Base-by-base conservation (phyloP, 2,329 filamentous ascomycete species). In the Curvularia hawaiiensis region DNA sequence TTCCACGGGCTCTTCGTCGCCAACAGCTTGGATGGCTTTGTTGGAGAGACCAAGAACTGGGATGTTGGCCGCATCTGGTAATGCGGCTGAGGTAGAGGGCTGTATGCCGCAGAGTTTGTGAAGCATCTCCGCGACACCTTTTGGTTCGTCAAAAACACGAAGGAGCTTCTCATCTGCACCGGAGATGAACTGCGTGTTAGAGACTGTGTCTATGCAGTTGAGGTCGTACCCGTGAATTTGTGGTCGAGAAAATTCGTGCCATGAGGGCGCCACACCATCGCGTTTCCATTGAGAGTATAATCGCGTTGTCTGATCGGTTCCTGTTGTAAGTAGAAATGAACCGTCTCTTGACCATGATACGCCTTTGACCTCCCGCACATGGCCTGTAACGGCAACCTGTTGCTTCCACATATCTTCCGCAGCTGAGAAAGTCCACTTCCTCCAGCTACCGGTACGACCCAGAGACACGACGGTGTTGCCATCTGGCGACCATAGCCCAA, bases 201-300 rank as follows among this genome's bases (percentile, higher is more conserved):
- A 88, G 5, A 97, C 81, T 0, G 88, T 85, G 70, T 92, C 90
- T 62, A 98, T 88, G 75, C 95, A 98, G 80, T 98, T 99, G 53
- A 99, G 84, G 75, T 99, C 94, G 75, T 99, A 99, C 38, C 95
- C 95, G 74, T 99, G 95, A 63, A 99, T 99, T 75, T 99, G 95
- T 4, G 95, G 95, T 49, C 95, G 84, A 1, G 93, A 90, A 81
- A 98, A 92, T 75, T 99, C 95, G 76, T 98, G 94, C 95, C 95
- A 99, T 11, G 91, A 92, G 40, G 61, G 54, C 12, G 47, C 1
- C 5, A 24, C 4, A 4, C 66, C 69, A 3, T 71, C 67, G 30
- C 81, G 80, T 59, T 83, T 84, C 95, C 94, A 98, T 69, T 88
- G 81, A 1, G 91, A 89, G 74, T 94, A 91, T 20, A 98, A 82